Percentiles rank a stretch among this genome's conserved stretches.
Evolutionary conservation across 2,329 filamentous ascomycete genomes (phyloP).

Genomic region (Pestalotiopsis sp.): DNA sequence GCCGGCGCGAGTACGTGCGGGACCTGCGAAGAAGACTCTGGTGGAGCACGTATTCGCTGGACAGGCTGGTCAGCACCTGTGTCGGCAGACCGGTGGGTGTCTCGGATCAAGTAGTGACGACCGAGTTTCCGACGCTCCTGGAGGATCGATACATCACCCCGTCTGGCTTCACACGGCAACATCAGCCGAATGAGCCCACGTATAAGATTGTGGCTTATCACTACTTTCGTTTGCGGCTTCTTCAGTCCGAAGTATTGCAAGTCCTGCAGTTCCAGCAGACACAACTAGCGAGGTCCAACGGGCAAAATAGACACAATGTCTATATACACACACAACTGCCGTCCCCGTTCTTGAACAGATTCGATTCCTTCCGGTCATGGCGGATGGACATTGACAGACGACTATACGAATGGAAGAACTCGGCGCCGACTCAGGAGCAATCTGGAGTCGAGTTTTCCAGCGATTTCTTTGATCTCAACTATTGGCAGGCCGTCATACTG

Average conservation of each 20-base stretch:
- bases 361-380: conserved; percentile 86
- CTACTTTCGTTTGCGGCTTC: conserved; percentile 82
- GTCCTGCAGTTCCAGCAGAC: conserved; percentile 92
- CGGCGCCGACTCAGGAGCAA: conserved; percentile 72
- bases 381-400: conserved; percentile 82
- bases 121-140: conserved; percentile 85
- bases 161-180: conserved; percentile 67
- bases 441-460: conserved; percentile 88
- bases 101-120: conserved; percentile 94
- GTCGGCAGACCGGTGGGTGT: conserved; percentile 93
- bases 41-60: conserved; percentile 97
- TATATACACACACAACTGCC: conserved; percentile 78
- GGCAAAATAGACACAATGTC: conserved; percentile 64
- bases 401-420: conserved; percentile 82
- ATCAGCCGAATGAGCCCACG: conserved; percentile 62
- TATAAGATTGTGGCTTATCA: conserved; percentile 93
- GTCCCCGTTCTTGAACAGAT: conserved; percentile 81
- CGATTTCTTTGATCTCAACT: conserved; percentile 91
- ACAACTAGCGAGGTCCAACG: conserved; percentile 68
- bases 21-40: conserved; percentile 85
- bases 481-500: conserved; percentile 97
- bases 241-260: conserved; percentile 94
- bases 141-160: conserved; percentile 88
- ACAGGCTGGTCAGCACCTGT: conserved; percentile 91
- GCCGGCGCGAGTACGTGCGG: conserved; percentile 77